Base-by-base conservation (phyloP, 352 stramenopile genomes). In the Poterioochromonas sp. region DNA sequence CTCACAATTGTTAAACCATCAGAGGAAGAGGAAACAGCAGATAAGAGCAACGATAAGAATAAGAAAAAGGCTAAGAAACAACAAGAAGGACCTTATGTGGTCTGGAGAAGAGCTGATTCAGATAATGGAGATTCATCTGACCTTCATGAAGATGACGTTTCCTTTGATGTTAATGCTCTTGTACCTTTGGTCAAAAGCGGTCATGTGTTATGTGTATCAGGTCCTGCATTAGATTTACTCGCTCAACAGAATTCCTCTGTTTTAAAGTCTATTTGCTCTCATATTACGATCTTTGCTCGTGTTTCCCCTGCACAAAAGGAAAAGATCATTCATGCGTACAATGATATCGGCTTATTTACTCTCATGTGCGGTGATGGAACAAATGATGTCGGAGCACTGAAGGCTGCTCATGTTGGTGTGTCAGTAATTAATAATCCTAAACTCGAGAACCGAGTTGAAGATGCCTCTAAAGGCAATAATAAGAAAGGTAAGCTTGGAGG, bases 281-380 rank as follows among this genome's bases (percentile, higher is more conserved):
- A 77, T 73, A 60, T 83, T 20, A 73, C 47, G 0, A 90, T 96
- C 62, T 99, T 97, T 86, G 95, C 95, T 39, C 87, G 95, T 64
- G 95, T 97, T 84, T 96, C 92, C 12, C 95, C 95, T 1, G 87
- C 95, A 60, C 87, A 98, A 43, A 99, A 99, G 83, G 94, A 98
- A 87, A 89, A 90, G 76, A 89, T 98, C 26, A 83, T 99, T 71
- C 93, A 91, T 11, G 90, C 89, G 12, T 86, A 98, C n/a, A 98
- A 98, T 86, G 88, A 86, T 26, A 84, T 87, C 40, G 95, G 94
- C 0, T 85, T 91, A 69, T 86, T 91, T 73, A 98, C 93, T 35
- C 86, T 98, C 26, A 58, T 58, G 47, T 99, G 95, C 73, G 95
- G 95, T 76, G 95, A 99, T 79, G 95, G 95, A 73, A 95, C 91